Evolutionary conservation across 2,329 filamentous ascomycete species (phyloP), one percentile per base, ranked within the genome.

Genomic region (Aspergillus bombycis): DNA sequence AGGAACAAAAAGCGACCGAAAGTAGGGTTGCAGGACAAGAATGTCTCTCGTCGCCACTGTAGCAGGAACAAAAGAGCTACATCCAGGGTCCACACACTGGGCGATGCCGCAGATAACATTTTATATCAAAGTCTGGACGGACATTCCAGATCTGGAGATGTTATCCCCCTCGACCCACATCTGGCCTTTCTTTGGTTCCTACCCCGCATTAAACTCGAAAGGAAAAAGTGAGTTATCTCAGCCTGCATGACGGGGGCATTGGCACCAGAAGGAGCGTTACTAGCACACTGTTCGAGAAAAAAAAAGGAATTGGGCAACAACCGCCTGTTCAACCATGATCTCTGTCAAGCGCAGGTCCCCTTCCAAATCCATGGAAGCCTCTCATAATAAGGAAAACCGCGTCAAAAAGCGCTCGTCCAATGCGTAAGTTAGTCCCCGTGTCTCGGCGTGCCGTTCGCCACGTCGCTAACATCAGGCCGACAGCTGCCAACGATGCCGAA

Each of bases 401-500:
- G 65, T 76, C n/a, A 67, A 72, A 53, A 77, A 77, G 60, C 68
- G 75, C 56, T 75, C 72, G 3, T 65, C 71, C 30, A 77, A 77
- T 69, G 75, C 75, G 74, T 77, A 55, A 56, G 72, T 68, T 36
- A 6, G 14, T 14, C 16, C 34, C 34, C 6, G 32, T 14, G 14
- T 36, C 34, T 36, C 34, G 34, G 34, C 34, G 6, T 36, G 34
- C 34, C 34, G 14, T 16, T n/a, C 38, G 38, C 38, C 38, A 41
- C 38, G 16, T 41, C 38, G 38, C 38, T 8, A 34, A 32, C 21
- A 8, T 4, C 8, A 14, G 53, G 45, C 26, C 38, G 41, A 60
- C 43, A 82, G 81, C 46, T 83, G 81, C 64, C 72, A 74, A 54
- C 76, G 80, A 66, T 83, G 81, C 64, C 79, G 81, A 30, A 75